Percentiles rank a stretch among this genome's conserved stretches.
These are phyloP conservation scores for Leccinum obscurum DNA, from an alignment of 768 basidiomycete genomes.

Conservation along the genomic window DNA sequence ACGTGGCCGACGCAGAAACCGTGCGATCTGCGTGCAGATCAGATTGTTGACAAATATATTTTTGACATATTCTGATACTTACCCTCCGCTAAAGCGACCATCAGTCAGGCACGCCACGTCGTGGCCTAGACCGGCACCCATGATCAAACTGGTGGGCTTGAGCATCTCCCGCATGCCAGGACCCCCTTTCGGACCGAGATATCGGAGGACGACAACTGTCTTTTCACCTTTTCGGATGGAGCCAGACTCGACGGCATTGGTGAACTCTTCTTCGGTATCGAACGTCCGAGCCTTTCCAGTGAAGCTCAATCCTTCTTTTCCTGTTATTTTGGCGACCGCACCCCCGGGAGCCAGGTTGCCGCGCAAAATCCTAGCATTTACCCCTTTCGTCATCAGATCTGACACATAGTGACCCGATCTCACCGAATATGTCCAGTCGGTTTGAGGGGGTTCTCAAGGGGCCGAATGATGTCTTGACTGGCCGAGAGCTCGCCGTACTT, in stretches of 20 bases:
- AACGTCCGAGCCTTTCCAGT: constrained; percentile 92
- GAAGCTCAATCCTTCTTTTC: constrained; percentile 90
- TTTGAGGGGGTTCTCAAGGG: constrained; percentile 87
- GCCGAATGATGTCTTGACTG: constrained; percentile 84
- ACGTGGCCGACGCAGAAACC: constrained; percentile 98
- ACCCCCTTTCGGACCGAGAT: constrained; percentile 96
- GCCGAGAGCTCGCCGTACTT: constrained; percentile 72
- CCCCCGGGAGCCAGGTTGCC: constrained; percentile 94
- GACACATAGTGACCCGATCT: constrained; percentile 11
- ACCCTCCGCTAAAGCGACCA: constrained; percentile 98
- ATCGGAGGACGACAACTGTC: constrained; percentile 92
- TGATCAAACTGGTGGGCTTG: constrained; percentile 95
- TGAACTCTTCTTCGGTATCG: constrained; percentile 86
- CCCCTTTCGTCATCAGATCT: constrained; percentile 2
- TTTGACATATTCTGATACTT: constrained; percentile 33
- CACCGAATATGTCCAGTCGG: constrained; percentile 86
- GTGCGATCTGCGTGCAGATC: constrained; percentile 65
- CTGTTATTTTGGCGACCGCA: constrained; percentile 96
- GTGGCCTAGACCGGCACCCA: constrained; percentile 95
- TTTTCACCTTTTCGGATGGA: constrained; percentile 94
- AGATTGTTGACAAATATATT: constrained; percentile 12
- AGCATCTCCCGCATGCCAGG: constrained; percentile 99
- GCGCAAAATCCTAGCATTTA: constrained; percentile 66
- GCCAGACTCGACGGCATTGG: constrained; percentile 83
- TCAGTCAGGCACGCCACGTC: constrained; percentile 98